These are phyloP conservation scores for Arachnomyces sp. DNA, from an alignment of 2,329 filamentous ascomycete genomes.

Conservation along the genomic window DNA sequence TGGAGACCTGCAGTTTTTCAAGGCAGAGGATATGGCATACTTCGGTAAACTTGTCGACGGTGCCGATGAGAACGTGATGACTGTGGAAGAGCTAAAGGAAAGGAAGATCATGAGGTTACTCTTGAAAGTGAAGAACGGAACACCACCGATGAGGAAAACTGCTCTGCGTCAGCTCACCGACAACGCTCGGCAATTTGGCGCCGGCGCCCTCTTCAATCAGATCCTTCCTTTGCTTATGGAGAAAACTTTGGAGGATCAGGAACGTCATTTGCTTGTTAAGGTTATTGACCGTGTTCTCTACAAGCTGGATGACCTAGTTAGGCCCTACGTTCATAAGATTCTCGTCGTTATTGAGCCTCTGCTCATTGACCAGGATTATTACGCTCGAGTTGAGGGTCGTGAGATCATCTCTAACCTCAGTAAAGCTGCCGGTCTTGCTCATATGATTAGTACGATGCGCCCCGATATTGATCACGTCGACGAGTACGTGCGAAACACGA, in stretches of 20 bases:
- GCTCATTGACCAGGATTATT: constrained; percentile 98
- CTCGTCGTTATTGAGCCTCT: constrained; percentile 97
- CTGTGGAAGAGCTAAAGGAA: constrained; percentile 92
- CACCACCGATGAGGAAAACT: constrained; percentile 96
- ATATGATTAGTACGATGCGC: constrained; percentile 99
- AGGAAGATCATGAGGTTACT: constrained; percentile 96
- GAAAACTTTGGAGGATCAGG: constrained; percentile 93
- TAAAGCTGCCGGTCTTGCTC: constrained; percentile 91
- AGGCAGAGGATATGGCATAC: constrained; percentile 96
- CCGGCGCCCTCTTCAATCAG: constrained; percentile 90
- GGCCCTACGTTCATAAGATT: constrained; percentile 97
- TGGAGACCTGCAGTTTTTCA: constrained; percentile 95
- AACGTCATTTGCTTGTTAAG: constrained; percentile 95
- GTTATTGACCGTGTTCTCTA: constrained; percentile 98
- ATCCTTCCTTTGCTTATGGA: constrained; percentile 97
- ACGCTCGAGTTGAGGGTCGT: constrained; percentile 92
- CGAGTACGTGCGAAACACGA: constrained; percentile 97
- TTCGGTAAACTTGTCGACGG: constrained; percentile 96
- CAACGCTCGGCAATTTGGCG: constrained; percentile 92
- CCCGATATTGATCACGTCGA: constrained; percentile 98
- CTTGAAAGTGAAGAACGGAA: constrained; percentile 98
- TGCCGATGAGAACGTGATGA: constrained; percentile 81
- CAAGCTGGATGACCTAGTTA: constrained; percentile 93
- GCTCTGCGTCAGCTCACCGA: constrained; percentile 94
- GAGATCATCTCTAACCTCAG: constrained; percentile 98